Percentiles rank a stretch among this genome's conserved stretches.
Conservation (phyloP, 140 eudicot genomes). For the Oenanthe javanica region DNA sequence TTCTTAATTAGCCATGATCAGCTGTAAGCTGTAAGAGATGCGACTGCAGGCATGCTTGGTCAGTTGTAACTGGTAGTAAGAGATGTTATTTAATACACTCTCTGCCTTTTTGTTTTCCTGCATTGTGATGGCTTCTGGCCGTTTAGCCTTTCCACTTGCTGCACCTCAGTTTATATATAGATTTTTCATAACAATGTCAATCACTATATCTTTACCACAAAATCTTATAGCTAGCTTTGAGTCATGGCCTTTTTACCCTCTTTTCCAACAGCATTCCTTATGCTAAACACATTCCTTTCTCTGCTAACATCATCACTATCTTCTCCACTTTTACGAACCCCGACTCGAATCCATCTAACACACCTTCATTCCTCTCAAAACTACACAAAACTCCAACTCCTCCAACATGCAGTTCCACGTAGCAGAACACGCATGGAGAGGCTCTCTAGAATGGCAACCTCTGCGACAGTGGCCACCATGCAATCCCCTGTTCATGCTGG, state of each 20-base stretch:
- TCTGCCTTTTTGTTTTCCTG: background rate
- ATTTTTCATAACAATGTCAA: background rate
- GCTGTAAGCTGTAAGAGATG: too few species aligned
- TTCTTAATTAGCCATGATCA: background rate
- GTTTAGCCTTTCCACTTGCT: background rate
- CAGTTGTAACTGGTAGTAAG: background rate
- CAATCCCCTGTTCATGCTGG: conserved; percentile 18
- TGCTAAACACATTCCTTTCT: background rate
- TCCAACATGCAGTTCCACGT: conserved; percentile 13
- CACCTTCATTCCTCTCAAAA: conserved; percentile 5
- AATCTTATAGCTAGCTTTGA: background rate
- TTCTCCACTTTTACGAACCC: background rate
- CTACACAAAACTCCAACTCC: conserved; percentile 13
- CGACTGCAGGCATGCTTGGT: background rate
- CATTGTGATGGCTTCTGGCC: background rate
- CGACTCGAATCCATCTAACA: background rate
- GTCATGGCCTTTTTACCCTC: background rate
- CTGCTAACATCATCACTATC: background rate
- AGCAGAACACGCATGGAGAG: conserved; percentile 12
- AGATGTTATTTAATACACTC: background rate
- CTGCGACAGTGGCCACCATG: background rate
- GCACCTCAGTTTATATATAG: background rate
- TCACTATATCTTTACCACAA: background rate
- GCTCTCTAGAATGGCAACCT: conserved; percentile 2
- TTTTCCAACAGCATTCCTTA: background rate